Evolutionary conservation across 164 flowering plant species (phyloP).

Genomic region (Umbellularia californica): DNA sequence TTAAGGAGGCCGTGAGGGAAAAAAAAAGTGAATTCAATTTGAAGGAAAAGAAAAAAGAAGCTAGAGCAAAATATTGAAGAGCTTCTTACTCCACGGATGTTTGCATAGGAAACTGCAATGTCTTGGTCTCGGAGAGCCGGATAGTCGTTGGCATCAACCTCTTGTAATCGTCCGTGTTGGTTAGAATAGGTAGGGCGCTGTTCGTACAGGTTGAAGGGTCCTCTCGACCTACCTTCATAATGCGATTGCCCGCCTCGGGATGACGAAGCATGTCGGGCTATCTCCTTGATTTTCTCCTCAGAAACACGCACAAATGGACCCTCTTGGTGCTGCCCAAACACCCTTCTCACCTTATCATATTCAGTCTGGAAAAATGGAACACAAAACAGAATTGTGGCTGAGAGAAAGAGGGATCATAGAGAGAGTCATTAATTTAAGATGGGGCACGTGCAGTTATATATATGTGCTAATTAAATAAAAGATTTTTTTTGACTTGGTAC

Average conservation of each 20-base stretch:
- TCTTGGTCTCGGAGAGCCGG: slow-evolving; percentile 31
- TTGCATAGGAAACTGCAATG: slow-evolving; percentile 23
- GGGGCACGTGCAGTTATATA: no score
- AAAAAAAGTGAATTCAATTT: not conserved
- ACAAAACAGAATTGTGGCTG: not conserved
- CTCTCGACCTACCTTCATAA: slow-evolving; percentile 8
- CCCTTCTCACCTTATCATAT: slow-evolving; percentile 27
- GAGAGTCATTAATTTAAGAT: no score
- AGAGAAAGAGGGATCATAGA: no score
- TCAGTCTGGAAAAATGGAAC: slow-evolving; percentile 21
- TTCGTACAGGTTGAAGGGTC: slow-evolving; percentile 30
- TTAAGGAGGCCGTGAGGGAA: no score
- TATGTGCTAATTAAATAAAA: no score
- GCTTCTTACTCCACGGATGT: slow-evolving; percentile 35
- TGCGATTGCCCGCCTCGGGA: slow-evolving; percentile 27
- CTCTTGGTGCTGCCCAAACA: slow-evolving; percentile 26
- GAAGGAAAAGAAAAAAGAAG: not conserved
- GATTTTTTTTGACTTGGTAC: not conserved
- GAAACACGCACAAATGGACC: slow-evolving; percentile 34
- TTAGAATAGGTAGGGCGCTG: slow-evolving; percentile 28
- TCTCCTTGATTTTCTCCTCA: slow-evolving; percentile 32
- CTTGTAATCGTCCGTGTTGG: slow-evolving; percentile 27
- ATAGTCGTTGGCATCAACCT: slow-evolving; percentile 23
- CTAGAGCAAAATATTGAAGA: no score
- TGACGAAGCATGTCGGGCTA: slow-evolving; percentile 24